Percentiles rank a stretch among this genome's conserved stretches.
Evolutionary conservation across 805 yeast species (phyloP).

Genomic region (Wickerhamomyces bovis): DNA sequence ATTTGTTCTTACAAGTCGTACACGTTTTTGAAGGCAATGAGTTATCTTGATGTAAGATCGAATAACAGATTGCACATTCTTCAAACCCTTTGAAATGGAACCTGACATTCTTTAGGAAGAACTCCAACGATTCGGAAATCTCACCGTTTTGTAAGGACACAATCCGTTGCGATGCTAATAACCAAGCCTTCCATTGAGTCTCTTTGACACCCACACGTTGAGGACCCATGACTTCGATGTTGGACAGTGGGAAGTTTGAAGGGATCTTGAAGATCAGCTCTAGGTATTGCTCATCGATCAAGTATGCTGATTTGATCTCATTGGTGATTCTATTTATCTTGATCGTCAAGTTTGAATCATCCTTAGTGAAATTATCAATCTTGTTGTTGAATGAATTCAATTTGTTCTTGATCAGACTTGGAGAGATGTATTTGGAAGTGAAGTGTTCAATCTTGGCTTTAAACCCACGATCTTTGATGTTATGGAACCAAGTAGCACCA

Average conservation of each 20-base stretch:
- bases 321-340: constrained; percentile 54
- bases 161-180: constrained; percentile 81
- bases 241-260: constrained; percentile 66
- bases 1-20: constrained; percentile 85
- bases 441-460: constrained; percentile 58
- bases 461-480: constrained; percentile 60
- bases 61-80: constrained; percentile 96
- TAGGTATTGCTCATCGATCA: constrained; percentile 82
- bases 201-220: constrained; percentile 84
- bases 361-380: constrained; percentile 28
- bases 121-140: constrained; percentile 35
- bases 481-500: constrained; percentile 64
- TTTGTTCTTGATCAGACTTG: constrained; percentile 53
- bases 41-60: constrained; percentile 79
- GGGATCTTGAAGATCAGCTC: constrained; percentile 78
- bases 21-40: constrained; percentile 87
- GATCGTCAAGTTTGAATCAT: constrained; percentile 41
- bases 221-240: constrained; percentile 71
- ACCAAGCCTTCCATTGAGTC: constrained; percentile 91
- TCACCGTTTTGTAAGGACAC: constrained; percentile 72
- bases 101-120: constrained; percentile 56
- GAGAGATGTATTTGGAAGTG: constrained; percentile 56
- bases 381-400: constrained; percentile 43
- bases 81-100: constrained; percentile 90
- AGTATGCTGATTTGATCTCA: constrained; percentile 67